These are phyloP conservation scores for Globisporangium irregulare DNA, from an alignment of 352 stramenopile species.

Conservation along the genomic window DNA sequence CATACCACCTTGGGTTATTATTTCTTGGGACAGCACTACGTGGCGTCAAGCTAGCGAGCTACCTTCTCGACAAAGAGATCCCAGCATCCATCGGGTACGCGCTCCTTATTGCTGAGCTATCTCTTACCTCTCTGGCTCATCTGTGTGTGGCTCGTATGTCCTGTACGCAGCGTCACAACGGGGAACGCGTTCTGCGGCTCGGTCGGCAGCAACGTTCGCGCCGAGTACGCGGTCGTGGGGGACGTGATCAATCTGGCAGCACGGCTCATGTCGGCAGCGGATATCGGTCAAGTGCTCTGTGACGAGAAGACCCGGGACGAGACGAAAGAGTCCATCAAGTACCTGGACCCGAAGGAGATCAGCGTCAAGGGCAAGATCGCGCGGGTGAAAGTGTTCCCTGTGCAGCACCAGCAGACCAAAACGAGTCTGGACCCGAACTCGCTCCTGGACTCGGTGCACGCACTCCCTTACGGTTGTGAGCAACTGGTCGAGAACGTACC, in stretches of 20 bases:
- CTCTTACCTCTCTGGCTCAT: not conserved
- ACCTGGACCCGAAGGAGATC: constrained; percentile 42
- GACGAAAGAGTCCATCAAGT: constrained; percentile 54
- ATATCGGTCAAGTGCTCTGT: constrained; percentile 63
- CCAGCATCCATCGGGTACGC: constrained; percentile 63
- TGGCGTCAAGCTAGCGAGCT: constrained; percentile 62
- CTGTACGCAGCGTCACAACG: constrained; percentile 47
- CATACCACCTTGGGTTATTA: too few relatives aligned
- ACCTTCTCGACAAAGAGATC: constrained; percentile 60
- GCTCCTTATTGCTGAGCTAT: not conserved
- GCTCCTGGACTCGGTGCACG: constrained; percentile 27
- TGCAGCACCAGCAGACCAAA: constrained; percentile 32
- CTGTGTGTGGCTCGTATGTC: constrained; percentile 3
- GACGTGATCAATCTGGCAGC: constrained; percentile 84
- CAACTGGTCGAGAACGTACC: constrained; percentile 48
- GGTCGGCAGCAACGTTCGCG: constrained; percentile 60
- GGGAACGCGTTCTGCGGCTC: constrained; percentile 74
- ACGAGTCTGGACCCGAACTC: constrained; percentile 33
- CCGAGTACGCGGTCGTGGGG: constrained; percentile 81
- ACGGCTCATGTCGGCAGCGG: constrained; percentile 67
- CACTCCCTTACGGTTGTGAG: constrained; percentile 47
- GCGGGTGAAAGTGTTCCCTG: constrained; percentile 45
- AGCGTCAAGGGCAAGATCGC: constrained; percentile 61
- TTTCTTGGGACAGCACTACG: constrained; percentile 33
- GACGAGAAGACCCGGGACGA: constrained; percentile 64